Conservation (phyloP, 768 basidiomycete genomes). For the Pleurotus salmoneostramineus region DNA sequence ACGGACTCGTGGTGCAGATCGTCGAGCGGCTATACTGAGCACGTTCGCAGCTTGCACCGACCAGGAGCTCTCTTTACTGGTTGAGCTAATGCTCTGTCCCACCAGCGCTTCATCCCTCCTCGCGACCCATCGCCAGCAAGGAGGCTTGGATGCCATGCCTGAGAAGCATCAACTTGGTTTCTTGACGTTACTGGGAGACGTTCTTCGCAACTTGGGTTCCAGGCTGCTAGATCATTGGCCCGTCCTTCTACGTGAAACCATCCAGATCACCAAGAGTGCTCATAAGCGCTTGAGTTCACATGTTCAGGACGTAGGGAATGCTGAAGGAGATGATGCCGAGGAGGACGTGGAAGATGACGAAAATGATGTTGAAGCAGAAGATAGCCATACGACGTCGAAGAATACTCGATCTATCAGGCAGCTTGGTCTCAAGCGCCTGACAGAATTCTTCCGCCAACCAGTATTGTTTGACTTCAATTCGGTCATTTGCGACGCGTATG, state of each 20-base stretch:
- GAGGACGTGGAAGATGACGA: slow-evolving; percentile 30
- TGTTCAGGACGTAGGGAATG: slow-evolving; percentile 26
- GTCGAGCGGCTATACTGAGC: slow-evolving; percentile 72
- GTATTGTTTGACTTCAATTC: slow-evolving; percentile 71
- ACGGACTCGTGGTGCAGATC: slow-evolving; percentile 58
- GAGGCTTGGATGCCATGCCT: slow-evolving; percentile 29
- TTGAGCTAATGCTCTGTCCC: slow-evolving; percentile 85
- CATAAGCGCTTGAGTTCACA: slow-evolving; percentile 49
- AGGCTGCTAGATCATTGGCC: slow-evolving; percentile 72
- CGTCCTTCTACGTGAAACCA: slow-evolving; percentile 60
- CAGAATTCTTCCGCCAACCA: slow-evolving; percentile 81
- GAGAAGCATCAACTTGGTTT: slow-evolving; percentile 80
- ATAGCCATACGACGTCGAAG: slow-evolving; percentile 26
- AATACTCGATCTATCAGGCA: slow-evolving; percentile 68
- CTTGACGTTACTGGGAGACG: slow-evolving; percentile 79
- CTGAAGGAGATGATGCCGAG: slow-evolving; percentile 33
- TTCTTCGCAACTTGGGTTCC: slow-evolving; percentile 78
- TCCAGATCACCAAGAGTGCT: slow-evolving; percentile 62
- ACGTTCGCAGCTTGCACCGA: slow-evolving; percentile 67
- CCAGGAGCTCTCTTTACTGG: slow-evolving; percentile 70
- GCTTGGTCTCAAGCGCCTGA: slow-evolving; percentile 78
- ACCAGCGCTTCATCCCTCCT: slow-evolving; percentile 34
- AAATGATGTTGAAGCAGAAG: slow-evolving; percentile 14
- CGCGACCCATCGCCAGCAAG: slow-evolving; percentile 19
- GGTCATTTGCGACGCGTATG: slow-evolving; percentile 66